Conservation (phyloP, 2,329 filamentous ascomycete species). For the Cladosporium velox region DNA sequence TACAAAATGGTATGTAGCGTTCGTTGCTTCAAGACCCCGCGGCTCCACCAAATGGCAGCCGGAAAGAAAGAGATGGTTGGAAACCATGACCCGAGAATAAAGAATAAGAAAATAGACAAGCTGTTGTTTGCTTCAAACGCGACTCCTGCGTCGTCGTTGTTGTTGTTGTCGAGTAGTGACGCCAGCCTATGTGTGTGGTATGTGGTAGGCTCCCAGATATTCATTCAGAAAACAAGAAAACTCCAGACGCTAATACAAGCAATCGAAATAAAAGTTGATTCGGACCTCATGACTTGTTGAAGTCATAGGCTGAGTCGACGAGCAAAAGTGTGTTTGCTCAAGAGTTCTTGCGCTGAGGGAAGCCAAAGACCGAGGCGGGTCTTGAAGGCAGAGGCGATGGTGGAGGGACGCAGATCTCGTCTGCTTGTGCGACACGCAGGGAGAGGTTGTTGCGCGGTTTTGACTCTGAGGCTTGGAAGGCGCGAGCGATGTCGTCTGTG, state of each 20-base stretch:
- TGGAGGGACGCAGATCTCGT: slow-evolving; percentile 35
- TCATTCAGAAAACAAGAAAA: background rate
- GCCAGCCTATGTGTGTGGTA: background rate
- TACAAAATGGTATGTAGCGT: background rate
- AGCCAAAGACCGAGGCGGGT: slow-evolving; percentile 32
- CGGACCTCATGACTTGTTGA: background rate
- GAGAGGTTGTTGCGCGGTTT: slow-evolving; percentile 37
- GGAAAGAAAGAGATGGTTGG: background rate
- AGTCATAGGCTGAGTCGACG: background rate
- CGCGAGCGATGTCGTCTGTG: slow-evolving; percentile 37
- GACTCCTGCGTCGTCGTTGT: background rate
- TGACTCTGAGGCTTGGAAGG: slow-evolving; percentile 36
- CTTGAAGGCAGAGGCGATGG: slow-evolving; percentile 35
- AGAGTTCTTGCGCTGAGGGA: slow-evolving; percentile 14
- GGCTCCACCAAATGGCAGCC: background rate
- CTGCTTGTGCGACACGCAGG: slow-evolving; percentile 31
- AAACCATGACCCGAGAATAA: background rate
- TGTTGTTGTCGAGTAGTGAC: background rate
- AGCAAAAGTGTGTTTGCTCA: background rate
- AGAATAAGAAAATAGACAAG: background rate
- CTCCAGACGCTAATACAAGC: slow-evolving; percentile 16
- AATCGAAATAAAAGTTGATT: background rate
- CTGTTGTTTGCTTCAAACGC: background rate
- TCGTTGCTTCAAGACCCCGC: background rate
- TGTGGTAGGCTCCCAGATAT: slow-evolving; percentile 1